Conservation (phyloP, 2,329 filamentous ascomycete species). For the Aspergillus arachidicola region DNA sequence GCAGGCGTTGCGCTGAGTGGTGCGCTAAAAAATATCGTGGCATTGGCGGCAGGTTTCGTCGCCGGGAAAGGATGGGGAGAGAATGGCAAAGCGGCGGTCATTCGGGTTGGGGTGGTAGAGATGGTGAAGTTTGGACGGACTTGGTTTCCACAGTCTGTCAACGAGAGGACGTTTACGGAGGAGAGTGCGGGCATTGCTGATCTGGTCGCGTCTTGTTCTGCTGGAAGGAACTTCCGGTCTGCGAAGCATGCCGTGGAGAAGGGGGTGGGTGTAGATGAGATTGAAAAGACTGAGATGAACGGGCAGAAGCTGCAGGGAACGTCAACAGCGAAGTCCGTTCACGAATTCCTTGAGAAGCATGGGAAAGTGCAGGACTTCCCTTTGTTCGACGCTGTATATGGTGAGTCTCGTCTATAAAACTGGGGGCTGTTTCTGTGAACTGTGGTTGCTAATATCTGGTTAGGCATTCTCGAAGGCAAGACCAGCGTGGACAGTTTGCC, state of each 20-base stretch:
- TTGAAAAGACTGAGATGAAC: constrained; percentile 21
- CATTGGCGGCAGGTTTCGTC: constrained; percentile 86
- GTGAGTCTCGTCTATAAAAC: not conserved
- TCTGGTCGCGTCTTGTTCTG: constrained; percentile 18
- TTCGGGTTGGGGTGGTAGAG: constrained; percentile 87
- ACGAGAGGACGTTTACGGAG: constrained; percentile 22
- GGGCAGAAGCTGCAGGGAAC: constrained; percentile 22
- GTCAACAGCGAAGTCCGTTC: constrained; percentile 17
- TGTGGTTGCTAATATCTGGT: not conserved
- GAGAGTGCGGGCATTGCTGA: constrained; percentile 29
- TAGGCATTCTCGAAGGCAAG: not conserved
- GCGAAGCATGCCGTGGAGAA: constrained; percentile 20
- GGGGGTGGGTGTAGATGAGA: constrained; percentile 19
- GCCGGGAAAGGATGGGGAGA: constrained; percentile 92
- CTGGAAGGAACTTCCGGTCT: constrained; percentile 20
- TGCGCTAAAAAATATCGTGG: constrained; percentile 91
- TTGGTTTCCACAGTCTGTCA: constrained; percentile 21
- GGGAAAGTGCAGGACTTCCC: constrained; percentile 17
- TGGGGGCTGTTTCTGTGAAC: not conserved
- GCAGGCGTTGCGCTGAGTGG: constrained; percentile 63
- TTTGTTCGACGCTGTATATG: constrained; percentile 10
- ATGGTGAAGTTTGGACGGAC: constrained; percentile 81
- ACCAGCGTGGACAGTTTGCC: not conserved
- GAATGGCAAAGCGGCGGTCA: constrained; percentile 91
- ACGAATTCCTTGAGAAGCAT: constrained; percentile 17